Evolutionary conservation across 106 monocot genomes (phyloP).

Genomic region (Narthecium ossifragum): DNA sequence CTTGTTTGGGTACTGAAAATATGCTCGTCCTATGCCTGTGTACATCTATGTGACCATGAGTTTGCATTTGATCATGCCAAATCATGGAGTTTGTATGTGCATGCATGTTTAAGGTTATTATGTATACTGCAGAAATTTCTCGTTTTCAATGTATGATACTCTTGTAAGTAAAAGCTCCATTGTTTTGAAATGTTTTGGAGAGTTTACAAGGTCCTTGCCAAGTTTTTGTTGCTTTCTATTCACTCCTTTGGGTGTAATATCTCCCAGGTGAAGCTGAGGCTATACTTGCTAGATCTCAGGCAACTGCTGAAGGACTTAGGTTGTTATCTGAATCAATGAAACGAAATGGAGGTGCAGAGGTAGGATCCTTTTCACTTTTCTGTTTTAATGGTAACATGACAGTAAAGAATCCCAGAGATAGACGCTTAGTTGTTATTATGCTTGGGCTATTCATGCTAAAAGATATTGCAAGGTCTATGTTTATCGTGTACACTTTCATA

Average conservation of each 20-base stretch:
- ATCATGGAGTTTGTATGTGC: not conserved
- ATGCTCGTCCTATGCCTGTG: too few species aligned
- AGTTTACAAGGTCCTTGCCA: not conserved
- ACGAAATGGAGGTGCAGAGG: constrained; percentile 66
- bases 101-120: not conserved
- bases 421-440: too few species aligned
- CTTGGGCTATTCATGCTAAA: too few species aligned
- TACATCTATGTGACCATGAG: too few species aligned
- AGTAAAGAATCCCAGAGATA: too few species aligned
- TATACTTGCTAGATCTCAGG: constrained; percentile 66
- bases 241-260: not conserved
- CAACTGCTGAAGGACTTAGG: constrained; percentile 65
- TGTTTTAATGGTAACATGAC: too few species aligned
- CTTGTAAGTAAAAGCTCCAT: not conserved
- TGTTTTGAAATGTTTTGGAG: not conserved
- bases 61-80: too few species aligned
- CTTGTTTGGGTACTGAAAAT: too few species aligned
- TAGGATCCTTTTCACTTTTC: constrained; percentile 8
- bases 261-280: constrained; percentile 81
- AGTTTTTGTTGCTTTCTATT: not conserved
- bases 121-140: not conserved
- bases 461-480: too few species aligned
- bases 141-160: not conserved
- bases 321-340: constrained; percentile 53
- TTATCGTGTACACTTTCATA: too few species aligned